Evolutionary conservation across 805 yeast species (phyloP).

Genomic region (Ogataea dorogensis): DNA sequence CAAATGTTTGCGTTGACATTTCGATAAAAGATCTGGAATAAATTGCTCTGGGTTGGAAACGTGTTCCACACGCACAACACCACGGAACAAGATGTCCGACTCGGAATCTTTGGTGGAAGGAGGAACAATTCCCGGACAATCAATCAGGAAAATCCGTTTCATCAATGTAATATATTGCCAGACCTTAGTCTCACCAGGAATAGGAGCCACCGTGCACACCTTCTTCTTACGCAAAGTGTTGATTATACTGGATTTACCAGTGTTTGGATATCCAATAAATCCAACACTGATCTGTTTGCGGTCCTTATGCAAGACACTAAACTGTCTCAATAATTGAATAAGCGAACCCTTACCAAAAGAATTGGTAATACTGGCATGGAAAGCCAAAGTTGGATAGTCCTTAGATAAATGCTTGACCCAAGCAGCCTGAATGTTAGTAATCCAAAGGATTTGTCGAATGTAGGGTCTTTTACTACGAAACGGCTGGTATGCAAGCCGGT

Average conservation of each 20-base stretch:
- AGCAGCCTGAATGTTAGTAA: slow-evolving; percentile 67
- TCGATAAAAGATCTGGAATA: slow-evolving; percentile 78
- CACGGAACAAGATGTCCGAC: slow-evolving; percentile 89
- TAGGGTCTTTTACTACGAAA: slow-evolving; percentile 91
- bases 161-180: slow-evolving; percentile 98
- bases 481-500: slow-evolving; percentile 34
- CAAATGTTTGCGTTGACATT: slow-evolving; percentile 85
- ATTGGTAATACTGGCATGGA: slow-evolving; percentile 96
- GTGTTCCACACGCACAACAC: slow-evolving; percentile 98
- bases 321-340: slow-evolving; percentile 90
- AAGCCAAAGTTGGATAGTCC: slow-evolving; percentile 91
- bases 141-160: slow-evolving; percentile 93
- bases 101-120: slow-evolving; percentile 88
- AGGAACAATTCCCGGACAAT: slow-evolving; percentile 99
- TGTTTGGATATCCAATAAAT: slow-evolving; percentile 94
- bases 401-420: slow-evolving; percentile 96
- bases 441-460: slow-evolving; percentile 36
- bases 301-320: slow-evolving; percentile 84
- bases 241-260: slow-evolving; percentile 96
- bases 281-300: slow-evolving; percentile 97
- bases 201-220: slow-evolving; percentile 96
- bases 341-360: slow-evolving; percentile 97
- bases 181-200: slow-evolving; percentile 98
- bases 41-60: slow-evolving; percentile 94
- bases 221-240: slow-evolving; percentile 92